These are phyloP conservation scores for Asterionellopsis glacialis DNA, from an alignment of 108 stramenopile species.

Conservation along the genomic window DNA sequence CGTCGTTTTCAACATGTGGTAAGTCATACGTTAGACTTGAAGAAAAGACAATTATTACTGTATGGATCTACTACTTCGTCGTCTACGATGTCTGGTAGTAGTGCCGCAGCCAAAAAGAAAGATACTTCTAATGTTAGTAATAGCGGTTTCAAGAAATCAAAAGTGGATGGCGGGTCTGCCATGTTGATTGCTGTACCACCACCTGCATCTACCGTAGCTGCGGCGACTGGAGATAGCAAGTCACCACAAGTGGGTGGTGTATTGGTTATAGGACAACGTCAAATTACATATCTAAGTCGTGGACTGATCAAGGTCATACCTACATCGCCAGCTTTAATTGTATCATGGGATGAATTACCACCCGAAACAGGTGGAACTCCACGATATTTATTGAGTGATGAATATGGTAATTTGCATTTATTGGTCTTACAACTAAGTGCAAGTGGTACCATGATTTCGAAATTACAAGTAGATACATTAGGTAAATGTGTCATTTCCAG, in stretches of 20 bases:
- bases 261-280: constrained; percentile 71
- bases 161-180: constrained; percentile 69
- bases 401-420: constrained; percentile 81
- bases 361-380: constrained; percentile 41
- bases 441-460: constrained; percentile 29
- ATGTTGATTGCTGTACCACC: constrained; percentile 64
- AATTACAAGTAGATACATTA: constrained; percentile 68
- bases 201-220: constrained; percentile 23
- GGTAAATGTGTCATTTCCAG: constrained; percentile 69
- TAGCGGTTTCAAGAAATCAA: constrained; percentile 27
- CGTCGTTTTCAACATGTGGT: constrained; percentile 62
- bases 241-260: constrained; percentile 40
- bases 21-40: constrained; percentile 3
- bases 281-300: constrained; percentile 58
- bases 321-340: constrained; percentile 38
- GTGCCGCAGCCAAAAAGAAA: background rate
- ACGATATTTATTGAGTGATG: constrained; percentile 84
- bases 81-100: too few species aligned
- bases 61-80: constrained; percentile 1
- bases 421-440: constrained; percentile 32
- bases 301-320: constrained; percentile 56
- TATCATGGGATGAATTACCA: constrained; percentile 40
- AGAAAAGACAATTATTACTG: constrained; percentile 21
- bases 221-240: background rate
- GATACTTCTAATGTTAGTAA: background rate